A percentile compares a stretch with the other conserved stretches of the same genome.
These are phyloP conservation scores for Erysimum cheiranthoides DNA, from an alignment of 345 rosid genomes.

Conservation along the genomic window DNA sequence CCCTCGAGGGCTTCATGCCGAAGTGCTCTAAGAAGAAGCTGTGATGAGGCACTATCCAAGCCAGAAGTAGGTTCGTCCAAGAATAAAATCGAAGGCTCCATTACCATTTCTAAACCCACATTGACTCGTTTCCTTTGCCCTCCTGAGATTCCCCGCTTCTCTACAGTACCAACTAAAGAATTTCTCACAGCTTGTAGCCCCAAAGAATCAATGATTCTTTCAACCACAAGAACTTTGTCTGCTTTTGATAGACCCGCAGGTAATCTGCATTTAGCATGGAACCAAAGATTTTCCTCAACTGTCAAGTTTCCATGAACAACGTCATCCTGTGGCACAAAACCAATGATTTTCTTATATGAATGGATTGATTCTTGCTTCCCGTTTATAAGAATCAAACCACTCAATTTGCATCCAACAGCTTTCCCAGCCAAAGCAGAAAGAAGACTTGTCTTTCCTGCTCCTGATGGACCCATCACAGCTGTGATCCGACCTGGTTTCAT, in stretches of 20 bases:
- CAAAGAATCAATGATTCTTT: constrained; percentile 85
- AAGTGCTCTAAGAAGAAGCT: constrained; percentile 86
- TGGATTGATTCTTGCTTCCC: constrained; percentile 75
- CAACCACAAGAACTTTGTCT: constrained; percentile 88
- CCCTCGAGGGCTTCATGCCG: constrained; percentile 93
- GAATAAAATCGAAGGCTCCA: constrained; percentile 94
- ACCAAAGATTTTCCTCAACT: constrained; percentile 96
- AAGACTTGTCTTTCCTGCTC: constrained; percentile 96
- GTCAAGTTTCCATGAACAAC: constrained; percentile 96
- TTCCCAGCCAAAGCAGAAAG: constrained; percentile 90
- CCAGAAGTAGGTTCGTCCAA: constrained; percentile 99
- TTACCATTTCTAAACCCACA: constrained; percentile 96
- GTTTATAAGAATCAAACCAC: constrained; percentile 76
- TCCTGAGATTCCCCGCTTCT: constrained; percentile 95
- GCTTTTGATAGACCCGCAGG: constrained; percentile 65
- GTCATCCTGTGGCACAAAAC: constrained; percentile 97
- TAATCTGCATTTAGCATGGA: constrained; percentile 90
- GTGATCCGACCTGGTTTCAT: constrained; percentile 83
- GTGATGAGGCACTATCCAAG: constrained; percentile 97
- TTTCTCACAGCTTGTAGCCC: constrained; percentile 84
- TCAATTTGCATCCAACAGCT: constrained; percentile 73
- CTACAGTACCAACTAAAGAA: constrained; percentile 93
- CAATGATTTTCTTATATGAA: constrained; percentile 81
- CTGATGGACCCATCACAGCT: constrained; percentile 99
- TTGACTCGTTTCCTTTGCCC: constrained; percentile 97